phyloP scores from a whole-genome alignment of 352 stramenopile species.

The Phytophthora vignae region DNA sequence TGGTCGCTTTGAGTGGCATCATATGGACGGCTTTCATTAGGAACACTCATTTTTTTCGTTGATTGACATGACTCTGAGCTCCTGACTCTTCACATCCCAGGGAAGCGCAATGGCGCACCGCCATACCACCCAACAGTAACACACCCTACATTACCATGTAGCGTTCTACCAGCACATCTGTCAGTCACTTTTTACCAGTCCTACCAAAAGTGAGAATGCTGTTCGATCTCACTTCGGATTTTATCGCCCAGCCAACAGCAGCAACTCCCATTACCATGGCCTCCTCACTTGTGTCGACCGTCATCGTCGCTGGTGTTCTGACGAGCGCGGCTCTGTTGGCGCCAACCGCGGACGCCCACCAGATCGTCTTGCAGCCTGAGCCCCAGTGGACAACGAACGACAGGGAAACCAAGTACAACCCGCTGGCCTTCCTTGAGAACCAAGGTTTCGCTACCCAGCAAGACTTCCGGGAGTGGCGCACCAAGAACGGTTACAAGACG shows the following conservation, averaged over 20 bases:
- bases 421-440: conserved; percentile 42
- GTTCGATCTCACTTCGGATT: conserved; percentile 9
- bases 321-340: conserved; percentile 28
- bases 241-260: not conserved
- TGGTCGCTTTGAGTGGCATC: no score
- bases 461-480: conserved; percentile 47
- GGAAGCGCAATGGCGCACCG: not conserved
- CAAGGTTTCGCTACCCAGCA: conserved; percentile 45
- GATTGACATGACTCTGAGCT: no score
- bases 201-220: no score
- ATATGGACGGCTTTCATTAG: no score
- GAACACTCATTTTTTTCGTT: no score
- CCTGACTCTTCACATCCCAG: not conserved
- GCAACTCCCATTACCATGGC: conserved; percentile 2
- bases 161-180: no score
- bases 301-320: conserved; percentile 26
- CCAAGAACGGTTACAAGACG: conserved; percentile 46
- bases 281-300: conserved; percentile 24
- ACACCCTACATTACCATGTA: not conserved
- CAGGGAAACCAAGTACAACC: conserved; percentile 26
- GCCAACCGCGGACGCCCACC: conserved; percentile 34
- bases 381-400: conserved; percentile 44
- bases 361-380: conserved; percentile 43
- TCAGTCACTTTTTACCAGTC: no score
- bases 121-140: not conserved